These are phyloP conservation scores for Fusarium newnesense DNA, from an alignment of 2,329 filamentous ascomycete genomes.

Conservation along the genomic window DNA sequence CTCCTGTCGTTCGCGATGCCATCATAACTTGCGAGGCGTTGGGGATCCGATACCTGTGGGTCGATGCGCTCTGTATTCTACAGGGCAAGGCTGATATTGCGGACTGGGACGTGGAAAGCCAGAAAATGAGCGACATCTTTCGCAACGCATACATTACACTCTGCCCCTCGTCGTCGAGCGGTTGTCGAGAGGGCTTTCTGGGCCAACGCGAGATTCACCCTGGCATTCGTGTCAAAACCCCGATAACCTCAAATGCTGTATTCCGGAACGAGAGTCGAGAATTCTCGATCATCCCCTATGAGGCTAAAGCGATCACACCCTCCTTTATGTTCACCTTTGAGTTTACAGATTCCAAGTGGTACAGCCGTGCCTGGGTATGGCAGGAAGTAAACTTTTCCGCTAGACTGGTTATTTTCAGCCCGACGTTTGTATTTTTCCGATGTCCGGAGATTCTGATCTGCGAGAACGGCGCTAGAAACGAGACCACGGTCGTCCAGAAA, in stretches of 20 bases:
- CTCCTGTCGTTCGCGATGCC: neutral
- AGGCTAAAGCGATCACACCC: fast-evolving
- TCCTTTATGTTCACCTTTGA: neutral
- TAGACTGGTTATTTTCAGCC: neutral
- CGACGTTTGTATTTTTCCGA: neutral
- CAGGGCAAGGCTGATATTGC: neutral
- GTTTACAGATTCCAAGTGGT: neutral
- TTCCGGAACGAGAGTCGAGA: neutral
- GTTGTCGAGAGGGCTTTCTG: neutral
- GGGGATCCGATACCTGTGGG: neutral
- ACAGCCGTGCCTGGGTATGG: neutral
- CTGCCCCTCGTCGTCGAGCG: neutral
- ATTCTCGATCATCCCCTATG: neutral
- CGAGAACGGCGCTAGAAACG: neutral
- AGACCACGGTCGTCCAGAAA: neutral
- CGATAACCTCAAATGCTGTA: neutral
- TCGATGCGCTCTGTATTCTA: neutral
- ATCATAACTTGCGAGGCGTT: neutral
- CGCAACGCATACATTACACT: neutral
- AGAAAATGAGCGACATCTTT: neutral
- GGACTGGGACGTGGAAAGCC: neutral
- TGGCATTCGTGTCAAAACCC: neutral
- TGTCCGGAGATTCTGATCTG: neutral
- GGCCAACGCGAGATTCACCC: neutral
- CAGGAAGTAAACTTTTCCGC: neutral